Percentiles rank a stretch among this genome's conserved stretches.
Evolutionary conservation across 495 filamentous ascomycete genomes (phyloP).

Genomic region (Hyaloscypha hepaticicola): DNA sequence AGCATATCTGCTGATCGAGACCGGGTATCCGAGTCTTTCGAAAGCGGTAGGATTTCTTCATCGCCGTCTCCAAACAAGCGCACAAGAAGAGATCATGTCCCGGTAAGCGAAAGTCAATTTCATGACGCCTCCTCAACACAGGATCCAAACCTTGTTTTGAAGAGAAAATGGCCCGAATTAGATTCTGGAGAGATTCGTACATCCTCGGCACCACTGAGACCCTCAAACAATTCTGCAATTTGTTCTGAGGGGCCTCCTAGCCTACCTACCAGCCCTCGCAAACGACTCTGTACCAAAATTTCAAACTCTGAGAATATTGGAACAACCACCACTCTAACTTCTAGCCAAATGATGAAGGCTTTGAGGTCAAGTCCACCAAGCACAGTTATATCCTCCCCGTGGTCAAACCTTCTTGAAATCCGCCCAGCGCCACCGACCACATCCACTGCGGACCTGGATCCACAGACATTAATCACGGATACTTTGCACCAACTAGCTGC

Average conservation of each 20-base stretch:
- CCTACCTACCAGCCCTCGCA: background rate
- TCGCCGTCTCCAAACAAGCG: conserved; percentile 8
- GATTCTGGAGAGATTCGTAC: background rate
- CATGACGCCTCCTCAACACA: background rate
- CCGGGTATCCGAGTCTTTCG: background rate
- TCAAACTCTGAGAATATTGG: background rate
- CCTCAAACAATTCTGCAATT: background rate
- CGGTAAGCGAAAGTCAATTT: background rate
- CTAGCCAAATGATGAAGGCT: background rate
- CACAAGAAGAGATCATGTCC: background rate
- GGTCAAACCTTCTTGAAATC: conserved; percentile 32
- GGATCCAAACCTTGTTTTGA: background rate
- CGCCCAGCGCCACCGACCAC: conserved; percentile 46
- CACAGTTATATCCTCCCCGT: background rate
- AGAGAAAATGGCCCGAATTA: conserved; percentile 9
- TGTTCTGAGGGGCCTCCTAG: too few relatives aligned
- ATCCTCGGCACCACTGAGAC: conserved; percentile 4
- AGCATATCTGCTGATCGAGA: background rate
- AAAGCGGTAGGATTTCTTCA: background rate
- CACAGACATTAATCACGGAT: conserved; percentile 52
- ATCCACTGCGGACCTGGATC: conserved; percentile 40
- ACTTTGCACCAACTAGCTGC: conserved; percentile 50
- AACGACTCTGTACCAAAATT: background rate
- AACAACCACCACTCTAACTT: background rate
- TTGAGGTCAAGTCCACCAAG: background rate